phyloP scores from a whole-genome alignment of 768 basidiomycete species.

The Lentinula aciculospora region DNA sequence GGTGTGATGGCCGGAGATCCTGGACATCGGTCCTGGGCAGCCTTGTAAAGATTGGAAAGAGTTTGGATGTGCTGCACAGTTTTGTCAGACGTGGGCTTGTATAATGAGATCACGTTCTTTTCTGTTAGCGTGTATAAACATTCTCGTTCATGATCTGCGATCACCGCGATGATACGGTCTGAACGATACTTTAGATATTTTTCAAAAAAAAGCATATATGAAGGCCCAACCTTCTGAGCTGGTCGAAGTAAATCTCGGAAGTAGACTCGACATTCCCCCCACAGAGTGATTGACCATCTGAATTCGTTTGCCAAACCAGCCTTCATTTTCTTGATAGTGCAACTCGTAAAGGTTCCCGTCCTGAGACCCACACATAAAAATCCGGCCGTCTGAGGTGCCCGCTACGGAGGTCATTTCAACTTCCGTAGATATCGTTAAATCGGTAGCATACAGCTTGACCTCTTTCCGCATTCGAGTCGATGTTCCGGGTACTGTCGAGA shows the following conservation, averaged over 20 bases:
- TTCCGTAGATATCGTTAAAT: conserved; percentile 72
- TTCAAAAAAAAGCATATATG: not conserved
- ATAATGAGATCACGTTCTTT: conserved; percentile 61
- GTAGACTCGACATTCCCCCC: conserved; percentile 68
- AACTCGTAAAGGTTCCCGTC: conserved; percentile 91
- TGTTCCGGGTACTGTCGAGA: conserved; percentile 35
- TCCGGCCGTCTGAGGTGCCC: conserved; percentile 76
- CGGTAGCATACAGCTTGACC: conserved; percentile 86
- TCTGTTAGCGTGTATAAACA: conserved; percentile 76
- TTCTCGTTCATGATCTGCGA: conserved; percentile 62
- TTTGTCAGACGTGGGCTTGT: conserved; percentile 58
- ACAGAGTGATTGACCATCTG: conserved; percentile 86
- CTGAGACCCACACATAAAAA: conserved; percentile 83
- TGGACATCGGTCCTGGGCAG: conserved; percentile 76
- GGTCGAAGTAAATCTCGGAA: conserved; percentile 67
- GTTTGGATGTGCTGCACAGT: conserved; percentile 68
- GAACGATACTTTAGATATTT: conserved; percentile 7
- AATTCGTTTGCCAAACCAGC: conserved; percentile 87
- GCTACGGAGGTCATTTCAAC: conserved; percentile 82
- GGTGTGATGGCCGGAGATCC: conserved; percentile 68
- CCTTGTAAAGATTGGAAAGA: conserved; percentile 66
- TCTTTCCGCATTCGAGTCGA: conserved; percentile 50
- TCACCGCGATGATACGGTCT: conserved; percentile 71
- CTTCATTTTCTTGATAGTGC: conserved; percentile 84
- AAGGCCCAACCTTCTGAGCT: conserved; percentile 55